phyloP scores from a whole-genome alignment of 2,329 filamentous ascomycete genomes.

The Stemphylium vesicarium region DNA sequence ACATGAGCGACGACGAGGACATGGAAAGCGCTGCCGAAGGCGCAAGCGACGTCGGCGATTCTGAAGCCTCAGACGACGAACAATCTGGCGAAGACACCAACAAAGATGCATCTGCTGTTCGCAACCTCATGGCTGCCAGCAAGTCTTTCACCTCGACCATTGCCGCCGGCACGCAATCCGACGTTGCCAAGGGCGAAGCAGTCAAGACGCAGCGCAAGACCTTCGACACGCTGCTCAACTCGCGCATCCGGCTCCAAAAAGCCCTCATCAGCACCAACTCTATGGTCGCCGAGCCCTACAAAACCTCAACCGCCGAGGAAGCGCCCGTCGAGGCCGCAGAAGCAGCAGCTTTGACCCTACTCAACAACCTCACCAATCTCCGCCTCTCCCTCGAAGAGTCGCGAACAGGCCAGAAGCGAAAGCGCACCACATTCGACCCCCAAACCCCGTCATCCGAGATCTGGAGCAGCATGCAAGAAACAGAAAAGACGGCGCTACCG shows the following conservation, averaged over 20 bases:
- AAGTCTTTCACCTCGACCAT: conserved; percentile 69
- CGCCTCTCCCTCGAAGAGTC: conserved; percentile 65
- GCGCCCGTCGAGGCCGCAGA: conserved; percentile 76
- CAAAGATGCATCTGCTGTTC: conserved; percentile 61
- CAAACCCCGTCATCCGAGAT: conserved; percentile 69
- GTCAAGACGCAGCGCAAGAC: conserved; percentile 84
- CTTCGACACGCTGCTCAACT: conserved; percentile 88
- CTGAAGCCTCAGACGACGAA: conserved; percentile 45
- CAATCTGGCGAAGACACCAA: conserved; percentile 45
- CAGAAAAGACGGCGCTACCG: conserved; percentile 65
- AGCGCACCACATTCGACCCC: conserved; percentile 57
- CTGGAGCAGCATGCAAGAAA: conserved; percentile 72
- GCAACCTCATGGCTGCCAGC: conserved; percentile 70
- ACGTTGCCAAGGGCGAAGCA: conserved; percentile 83
- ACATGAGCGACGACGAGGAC: conserved; percentile 40
- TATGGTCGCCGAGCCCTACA: conserved; percentile 31
- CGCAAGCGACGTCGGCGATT: conserved; percentile 54
- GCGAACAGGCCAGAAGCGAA: conserved; percentile 66
- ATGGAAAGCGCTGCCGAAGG: conserved; percentile 56
- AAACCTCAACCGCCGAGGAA: conserved; percentile 51
- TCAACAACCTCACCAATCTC: conserved; percentile 78
- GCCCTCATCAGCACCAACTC: conserved; percentile 83
- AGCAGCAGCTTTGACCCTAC: conserved; percentile 81
- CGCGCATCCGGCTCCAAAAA: conserved; percentile 92
- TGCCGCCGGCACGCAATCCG: conserved; percentile 72